A percentile compares a stretch with the other conserved stretches of the same genome.
phyloP scores from a whole-genome alignment of 345 rosid genomes.

The Euphorbia tirucalli region DNA sequence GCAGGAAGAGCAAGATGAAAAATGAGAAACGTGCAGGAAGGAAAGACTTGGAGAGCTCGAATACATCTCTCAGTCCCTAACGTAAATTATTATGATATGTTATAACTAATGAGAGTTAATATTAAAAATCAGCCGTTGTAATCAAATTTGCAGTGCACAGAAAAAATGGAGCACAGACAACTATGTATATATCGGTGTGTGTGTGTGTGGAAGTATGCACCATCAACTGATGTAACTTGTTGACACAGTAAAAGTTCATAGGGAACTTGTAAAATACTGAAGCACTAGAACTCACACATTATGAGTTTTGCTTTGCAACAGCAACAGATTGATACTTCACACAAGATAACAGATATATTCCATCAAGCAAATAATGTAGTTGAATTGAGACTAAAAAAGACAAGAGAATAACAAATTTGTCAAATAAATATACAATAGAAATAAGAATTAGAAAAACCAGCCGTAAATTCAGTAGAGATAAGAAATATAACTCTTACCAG shows the following conservation, averaged over 20 bases:
- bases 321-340: neutral
- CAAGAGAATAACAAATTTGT: constrained; percentile 7
- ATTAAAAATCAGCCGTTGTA: neutral
- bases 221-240: neutral
- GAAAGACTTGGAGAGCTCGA: neutral
- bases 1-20: neutral
- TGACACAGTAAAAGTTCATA: neutral
- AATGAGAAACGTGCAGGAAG: neutral
- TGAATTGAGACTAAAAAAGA: neutral
- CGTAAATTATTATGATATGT: neutral
- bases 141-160: neutral
- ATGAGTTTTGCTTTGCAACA: neutral
- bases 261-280: neutral
- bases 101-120: neutral
- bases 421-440: neutral
- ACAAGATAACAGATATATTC: neutral
- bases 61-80: neutral
- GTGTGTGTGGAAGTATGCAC: neutral
- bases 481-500: constrained; percentile 46
- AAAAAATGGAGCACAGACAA: too few relatives aligned
- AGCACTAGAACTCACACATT: neutral
- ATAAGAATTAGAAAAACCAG: neutral
- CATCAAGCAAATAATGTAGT: neutral
- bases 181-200: too few relatives aligned
- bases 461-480: neutral